Conservation (phyloP, 257 asterid species). For the Solanum chaucha region DNA sequence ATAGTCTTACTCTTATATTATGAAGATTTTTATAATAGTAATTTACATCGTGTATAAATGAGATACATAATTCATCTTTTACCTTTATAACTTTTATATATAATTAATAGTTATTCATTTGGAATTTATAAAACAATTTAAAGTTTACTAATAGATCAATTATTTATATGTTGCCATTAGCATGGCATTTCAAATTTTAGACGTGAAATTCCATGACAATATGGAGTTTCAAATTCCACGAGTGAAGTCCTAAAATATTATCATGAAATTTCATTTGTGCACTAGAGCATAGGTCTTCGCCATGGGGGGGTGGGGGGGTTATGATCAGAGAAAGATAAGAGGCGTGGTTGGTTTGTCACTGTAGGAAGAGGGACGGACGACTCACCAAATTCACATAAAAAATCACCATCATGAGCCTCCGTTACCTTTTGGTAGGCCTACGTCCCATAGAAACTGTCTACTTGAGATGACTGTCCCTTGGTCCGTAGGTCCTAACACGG, state of each 20-base stretch:
- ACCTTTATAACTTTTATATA: too few relatives aligned
- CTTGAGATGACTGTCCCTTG: neutral
- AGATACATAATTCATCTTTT: too few relatives aligned
- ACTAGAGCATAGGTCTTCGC: neutral
- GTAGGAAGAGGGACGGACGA: neutral
- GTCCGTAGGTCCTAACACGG: neutral
- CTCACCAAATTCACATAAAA: neutral
- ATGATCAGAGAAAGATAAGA: neutral
- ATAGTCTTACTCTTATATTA: too few relatives aligned
- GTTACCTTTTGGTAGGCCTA: neutral
- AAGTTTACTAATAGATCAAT: too few relatives aligned
- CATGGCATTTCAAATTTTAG: too few relatives aligned
- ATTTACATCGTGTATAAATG: too few relatives aligned
- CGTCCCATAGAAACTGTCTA: neutral
- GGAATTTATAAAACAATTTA: too few relatives aligned
- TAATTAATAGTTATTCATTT: too few relatives aligned
- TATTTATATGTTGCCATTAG: too few relatives aligned
- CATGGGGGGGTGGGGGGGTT: neutral
- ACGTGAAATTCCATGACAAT: too few relatives aligned
- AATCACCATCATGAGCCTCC: neutral
- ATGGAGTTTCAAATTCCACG: neutral
- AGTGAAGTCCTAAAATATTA: neutral
- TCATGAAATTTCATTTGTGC: neutral
- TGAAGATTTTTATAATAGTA: too few relatives aligned
- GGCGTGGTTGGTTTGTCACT: neutral